Evolutionary conservation across 306 rosid genomes (phyloP).

Genomic region (Trifolium fragiferum): DNA sequence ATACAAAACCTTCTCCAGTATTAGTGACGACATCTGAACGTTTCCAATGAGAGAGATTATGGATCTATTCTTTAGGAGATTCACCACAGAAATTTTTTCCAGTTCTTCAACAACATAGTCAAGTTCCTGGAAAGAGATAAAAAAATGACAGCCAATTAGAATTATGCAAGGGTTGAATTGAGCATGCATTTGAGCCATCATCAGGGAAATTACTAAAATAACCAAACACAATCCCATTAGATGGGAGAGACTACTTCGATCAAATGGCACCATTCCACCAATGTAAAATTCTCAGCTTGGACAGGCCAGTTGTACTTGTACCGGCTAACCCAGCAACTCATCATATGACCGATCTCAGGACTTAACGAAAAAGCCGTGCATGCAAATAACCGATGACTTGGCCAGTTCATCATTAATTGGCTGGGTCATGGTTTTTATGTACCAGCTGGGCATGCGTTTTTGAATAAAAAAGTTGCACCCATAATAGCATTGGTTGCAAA

Average conservation of each 20-base stretch:
- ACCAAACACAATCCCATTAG: neutral
- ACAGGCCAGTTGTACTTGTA: neutral
- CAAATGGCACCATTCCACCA: constrained; percentile 10
- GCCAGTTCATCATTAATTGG: neutral
- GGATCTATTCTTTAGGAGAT: constrained; percentile 89
- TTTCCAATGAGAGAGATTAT: constrained; percentile 97
- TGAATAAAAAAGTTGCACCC: neutral
- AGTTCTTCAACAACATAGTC: constrained; percentile 92
- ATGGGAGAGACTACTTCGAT: neutral
- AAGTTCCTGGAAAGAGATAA: constrained; percentile 72
- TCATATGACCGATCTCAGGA: neutral
- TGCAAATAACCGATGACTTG: neutral
- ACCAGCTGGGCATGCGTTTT: neutral
- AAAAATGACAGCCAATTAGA: constrained; percentile 35
- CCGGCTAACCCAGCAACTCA: neutral
- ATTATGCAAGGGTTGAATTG: neutral
- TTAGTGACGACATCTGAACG: constrained; percentile 86
- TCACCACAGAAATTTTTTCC: constrained; percentile 89
- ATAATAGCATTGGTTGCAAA: neutral
- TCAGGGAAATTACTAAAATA: neutral
- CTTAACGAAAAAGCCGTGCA: neutral
- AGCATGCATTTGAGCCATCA: constrained; percentile 17
- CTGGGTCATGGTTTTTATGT: neutral
- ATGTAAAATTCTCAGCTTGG: neutral
- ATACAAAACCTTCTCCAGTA: constrained; percentile 82